Evolutionary conservation across 1,139 yeast species (phyloP).

Genomic region (Pichia sp.): DNA sequence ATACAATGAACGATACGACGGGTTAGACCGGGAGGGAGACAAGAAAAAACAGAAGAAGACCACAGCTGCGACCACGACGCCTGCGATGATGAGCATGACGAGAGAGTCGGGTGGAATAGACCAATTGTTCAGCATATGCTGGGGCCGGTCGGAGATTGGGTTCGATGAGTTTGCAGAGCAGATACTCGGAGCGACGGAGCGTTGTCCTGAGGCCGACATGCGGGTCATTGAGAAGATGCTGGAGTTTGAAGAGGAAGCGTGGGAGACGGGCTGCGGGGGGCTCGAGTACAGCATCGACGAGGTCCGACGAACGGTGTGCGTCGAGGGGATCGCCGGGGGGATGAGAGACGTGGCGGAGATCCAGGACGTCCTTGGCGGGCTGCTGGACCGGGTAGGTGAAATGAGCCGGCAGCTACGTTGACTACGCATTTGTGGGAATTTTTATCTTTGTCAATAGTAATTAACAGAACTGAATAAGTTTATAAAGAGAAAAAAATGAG

Average conservation of each 20-base stretch:
- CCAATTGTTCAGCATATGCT: not conserved
- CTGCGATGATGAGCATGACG: not conserved
- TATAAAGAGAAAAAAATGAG: not conserved
- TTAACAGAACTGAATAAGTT: not conserved
- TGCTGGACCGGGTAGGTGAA: not conserved
- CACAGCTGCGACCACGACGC: not conserved
- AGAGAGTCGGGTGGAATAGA: not conserved
- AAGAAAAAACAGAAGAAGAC: not conserved
- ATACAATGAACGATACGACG: not conserved
- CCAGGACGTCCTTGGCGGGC: not conserved
- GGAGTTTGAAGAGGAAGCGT: not conserved
- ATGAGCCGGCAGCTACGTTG: not conserved
- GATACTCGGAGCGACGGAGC: not conserved
- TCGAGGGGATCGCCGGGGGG: not conserved
- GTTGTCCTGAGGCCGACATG: not conserved
- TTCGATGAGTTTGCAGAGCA: constrained; percentile 3
- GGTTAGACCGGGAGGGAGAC: not conserved
- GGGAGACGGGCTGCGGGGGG: not conserved
- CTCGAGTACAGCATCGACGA: not conserved
- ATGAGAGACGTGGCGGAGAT: not conserved
- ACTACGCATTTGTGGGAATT: not conserved
- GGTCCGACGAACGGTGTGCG: not conserved
- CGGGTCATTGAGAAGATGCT: not conserved
- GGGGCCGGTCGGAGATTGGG: constrained; percentile 1
- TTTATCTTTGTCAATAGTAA: not conserved